A percentile compares a stretch with the other conserved stretches of the same genome.
Conservation (phyloP, 2,329 filamentous ascomycete species). For the Pseudogymnoascus sp. region DNA sequence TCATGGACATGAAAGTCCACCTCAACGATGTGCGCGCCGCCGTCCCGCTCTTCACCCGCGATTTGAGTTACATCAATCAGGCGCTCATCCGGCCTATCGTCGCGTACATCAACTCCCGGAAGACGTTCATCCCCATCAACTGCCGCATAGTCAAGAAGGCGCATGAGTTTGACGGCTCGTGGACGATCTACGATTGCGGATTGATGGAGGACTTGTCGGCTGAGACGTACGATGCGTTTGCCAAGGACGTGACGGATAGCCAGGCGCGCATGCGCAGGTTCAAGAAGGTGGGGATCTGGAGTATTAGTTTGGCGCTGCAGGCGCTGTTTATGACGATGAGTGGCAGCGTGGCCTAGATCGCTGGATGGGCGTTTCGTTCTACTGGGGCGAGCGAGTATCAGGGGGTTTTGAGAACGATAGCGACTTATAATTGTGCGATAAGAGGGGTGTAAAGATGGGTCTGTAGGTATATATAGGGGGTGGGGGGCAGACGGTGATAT, state of each 20-base stretch:
- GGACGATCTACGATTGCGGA: slow-evolving; percentile 89
- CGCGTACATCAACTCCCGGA: slow-evolving; percentile 93
- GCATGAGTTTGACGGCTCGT: slow-evolving; percentile 86
- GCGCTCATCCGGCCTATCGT: slow-evolving; percentile 92
- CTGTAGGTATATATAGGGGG: not conserved
- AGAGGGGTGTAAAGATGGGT: not conserved
- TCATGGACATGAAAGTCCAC: slow-evolving; percentile 92
- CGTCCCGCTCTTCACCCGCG: slow-evolving; percentile 83
- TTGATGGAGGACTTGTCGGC: slow-evolving; percentile 88
- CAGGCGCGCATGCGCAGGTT: slow-evolving; percentile 77
- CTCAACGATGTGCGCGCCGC: slow-evolving; percentile 90
- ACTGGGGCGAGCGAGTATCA: not conserved
- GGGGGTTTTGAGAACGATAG: not conserved
- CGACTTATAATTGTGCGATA: slow-evolving; percentile 5
- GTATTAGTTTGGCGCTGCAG: slow-evolving; percentile 81
- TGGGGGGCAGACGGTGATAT: not conserved
- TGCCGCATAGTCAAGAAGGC: slow-evolving; percentile 88
- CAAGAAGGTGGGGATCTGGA: slow-evolving; percentile 96
- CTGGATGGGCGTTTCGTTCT: not conserved
- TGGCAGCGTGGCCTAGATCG: slow-evolving; percentile 55
- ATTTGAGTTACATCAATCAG: slow-evolving; percentile 93
- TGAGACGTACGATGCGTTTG: slow-evolving; percentile 93
- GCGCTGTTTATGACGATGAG: slow-evolving; percentile 93
- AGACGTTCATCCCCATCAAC: slow-evolving; percentile 89
- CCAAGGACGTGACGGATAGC: slow-evolving; percentile 80